Evolutionary conservation across 371 early-diverging fungal species (phyloP), one percentile per base, ranked within the genome.

Genomic region (Chytridiales sp.): DNA sequence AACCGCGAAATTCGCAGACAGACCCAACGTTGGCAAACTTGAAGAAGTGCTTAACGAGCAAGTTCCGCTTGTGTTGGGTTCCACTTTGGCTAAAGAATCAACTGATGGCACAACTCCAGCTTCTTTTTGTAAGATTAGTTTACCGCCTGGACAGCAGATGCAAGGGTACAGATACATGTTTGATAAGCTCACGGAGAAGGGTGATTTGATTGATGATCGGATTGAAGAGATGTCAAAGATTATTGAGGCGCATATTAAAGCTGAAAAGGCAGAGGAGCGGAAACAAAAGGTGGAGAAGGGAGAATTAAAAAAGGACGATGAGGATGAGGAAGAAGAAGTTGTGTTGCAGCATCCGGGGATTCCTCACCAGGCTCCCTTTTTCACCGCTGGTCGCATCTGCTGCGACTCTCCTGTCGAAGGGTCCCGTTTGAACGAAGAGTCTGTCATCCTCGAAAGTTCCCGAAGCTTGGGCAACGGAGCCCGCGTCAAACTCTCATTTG

Each of bases 121-220:
- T 3, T 34, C 47, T 13, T 53, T 9, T 1, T 74, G 72, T 39
- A 53, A 70, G 24, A 62, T 87, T 39, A 57, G 59, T 6, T 42
- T 77, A n/a, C 56, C 80, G 0, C 77, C 74, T 2, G 76, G 76
- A 19, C 75, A 76, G 47, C 76, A 81, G 30, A 76, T 83, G 9
- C 63, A 74, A 32, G 83, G 80, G 8, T 93, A 88, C 67, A 85
- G 90, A 3, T 93, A 91, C 74, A 92, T 95, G 94, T 90, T 87
- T 74, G 92, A 93, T 66, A 88, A 88, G 59, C 70, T 87, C 31
- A 78, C 73, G 0, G 85, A 88, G 30, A 87, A 82, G 54, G 85
- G 87, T 0, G 87, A 89, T 51, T 77, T 67, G 4, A 59, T 90
- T 42, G 85, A 92, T 64, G 84, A 84, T 30, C 81, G 81, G 29